These are phyloP conservation scores for Cytospora chrysosperma DNA, from an alignment of 2,329 filamentous ascomycete species.

Conservation along the genomic window DNA sequence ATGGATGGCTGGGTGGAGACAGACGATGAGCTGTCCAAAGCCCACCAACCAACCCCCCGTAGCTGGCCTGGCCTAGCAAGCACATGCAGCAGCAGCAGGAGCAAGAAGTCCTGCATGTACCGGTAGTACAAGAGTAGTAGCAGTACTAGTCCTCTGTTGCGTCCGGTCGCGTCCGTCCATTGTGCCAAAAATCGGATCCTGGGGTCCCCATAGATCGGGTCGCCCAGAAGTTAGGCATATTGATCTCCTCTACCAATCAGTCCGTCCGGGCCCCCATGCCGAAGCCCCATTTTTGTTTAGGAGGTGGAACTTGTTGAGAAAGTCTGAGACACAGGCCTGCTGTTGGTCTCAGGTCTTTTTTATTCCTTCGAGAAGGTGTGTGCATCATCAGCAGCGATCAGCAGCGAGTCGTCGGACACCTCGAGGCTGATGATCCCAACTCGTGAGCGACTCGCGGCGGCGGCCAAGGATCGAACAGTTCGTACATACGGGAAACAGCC, in stretches of 20 bases:
- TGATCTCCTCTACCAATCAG: not conserved
- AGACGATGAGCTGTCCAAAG: not conserved
- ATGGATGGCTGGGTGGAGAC: not conserved
- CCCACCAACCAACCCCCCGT: no score
- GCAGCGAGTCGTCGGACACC: constrained; percentile 12
- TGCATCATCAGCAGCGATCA: not conserved
- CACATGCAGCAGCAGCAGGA: not conserved
- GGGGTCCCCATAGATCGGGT: not conserved
- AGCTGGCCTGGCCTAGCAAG: no score
- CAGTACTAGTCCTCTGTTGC: no score
- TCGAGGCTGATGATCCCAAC: constrained; percentile 1
- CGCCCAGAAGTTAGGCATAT: not conserved
- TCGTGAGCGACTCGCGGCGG: constrained; percentile 1
- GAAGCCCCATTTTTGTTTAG: no score
- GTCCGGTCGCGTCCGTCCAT: no score
- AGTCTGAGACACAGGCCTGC: not conserved
- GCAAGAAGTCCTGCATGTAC: not conserved
- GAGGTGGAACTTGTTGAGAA: not conserved
- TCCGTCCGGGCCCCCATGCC: not conserved
- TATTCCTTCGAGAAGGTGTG: not conserved
- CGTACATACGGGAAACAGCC: not conserved
- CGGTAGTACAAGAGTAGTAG: no score
- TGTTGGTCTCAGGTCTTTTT: not conserved
- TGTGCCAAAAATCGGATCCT: not conserved
- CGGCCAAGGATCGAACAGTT: constrained; percentile 11